Base-by-base conservation (phyloP, 2,329 filamentous ascomycete genomes). In the Claviceps capensis region DNA sequence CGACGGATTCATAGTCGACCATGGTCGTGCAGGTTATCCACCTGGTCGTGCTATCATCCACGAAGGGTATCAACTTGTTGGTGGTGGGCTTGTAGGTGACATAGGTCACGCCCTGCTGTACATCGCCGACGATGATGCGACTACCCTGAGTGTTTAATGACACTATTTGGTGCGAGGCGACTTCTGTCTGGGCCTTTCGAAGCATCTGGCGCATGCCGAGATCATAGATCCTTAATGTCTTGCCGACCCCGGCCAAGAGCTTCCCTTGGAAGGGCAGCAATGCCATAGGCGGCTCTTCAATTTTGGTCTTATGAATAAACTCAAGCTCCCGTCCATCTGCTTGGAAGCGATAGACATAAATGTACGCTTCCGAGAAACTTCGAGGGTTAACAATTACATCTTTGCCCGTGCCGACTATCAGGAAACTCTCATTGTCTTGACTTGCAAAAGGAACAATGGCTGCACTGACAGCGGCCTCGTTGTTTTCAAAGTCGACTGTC, bases 1-100 rank as follows among this genome's bases (percentile, higher is more conserved):
- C 90, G 23, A 87, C 82, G 1, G 93, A 95, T 65, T 98, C 93
- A 67, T 98, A 99, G 69, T 99, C 93, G 2, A 97, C 83, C 88
- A 98, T 95, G 2, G 89, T 79, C 1, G 86, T 85, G 59, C 86
- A 86, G 0, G 88, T 95, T 1, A 88, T 95, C 87, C 90, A 97
- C 36, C 93, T 82, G 49, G 89, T 77, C 55, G 96, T 78, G 6
- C 83, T 85, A 65, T 99, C 93, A 63, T 98, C 93, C 17, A 80
- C 87, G 62, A 98, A 98, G 0, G 91, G 86, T 54, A 98, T 94
- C 47, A 98, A 74, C 60, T 85, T 86, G 68, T 97, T 97, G 58
- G 89, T 86, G 58, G 88, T 82, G 44, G 85, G 83, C 67, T 98
- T 97, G 74, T 95, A 97, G 23, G 94, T 90, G 13, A 94, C 86